Conservation (phyloP, 2,329 filamentous ascomycete genomes). For the Zalaria obscura region DNA sequence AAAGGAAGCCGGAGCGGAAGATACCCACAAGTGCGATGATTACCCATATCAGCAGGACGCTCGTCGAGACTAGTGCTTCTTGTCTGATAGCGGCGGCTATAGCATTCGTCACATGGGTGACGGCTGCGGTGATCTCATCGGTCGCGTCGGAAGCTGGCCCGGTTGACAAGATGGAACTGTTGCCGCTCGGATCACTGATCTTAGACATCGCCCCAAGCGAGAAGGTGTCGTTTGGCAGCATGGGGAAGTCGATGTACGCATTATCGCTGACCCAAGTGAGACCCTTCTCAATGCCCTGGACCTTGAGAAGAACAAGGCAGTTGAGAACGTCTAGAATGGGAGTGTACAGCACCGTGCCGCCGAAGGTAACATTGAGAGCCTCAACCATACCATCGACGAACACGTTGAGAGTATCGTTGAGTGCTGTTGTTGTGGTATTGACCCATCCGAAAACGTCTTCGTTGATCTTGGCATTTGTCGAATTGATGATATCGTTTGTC, state of each 20-base stretch:
- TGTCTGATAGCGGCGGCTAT: slow-evolving; percentile 55
- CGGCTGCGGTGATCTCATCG: slow-evolving; percentile 68
- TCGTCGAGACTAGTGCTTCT: slow-evolving; percentile 67
- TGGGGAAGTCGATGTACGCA: slow-evolving; percentile 68
- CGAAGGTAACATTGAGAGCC: slow-evolving; percentile 64
- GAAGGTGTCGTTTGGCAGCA: slow-evolving; percentile 68
- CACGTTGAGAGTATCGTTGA: slow-evolving; percentile 73
- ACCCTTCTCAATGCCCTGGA: slow-evolving; percentile 70
- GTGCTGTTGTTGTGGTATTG: slow-evolving; percentile 62
- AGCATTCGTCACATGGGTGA: slow-evolving; percentile 53
- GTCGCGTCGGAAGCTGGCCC: slow-evolving; percentile 53
- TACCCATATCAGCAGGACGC: slow-evolving; percentile 63
- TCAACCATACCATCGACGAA: slow-evolving; percentile 68
- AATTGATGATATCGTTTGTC: slow-evolving; percentile 57
- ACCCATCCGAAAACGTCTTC: slow-evolving; percentile 77
- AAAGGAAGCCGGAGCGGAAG: slow-evolving; percentile 47
- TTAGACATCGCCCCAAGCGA: slow-evolving; percentile 57
- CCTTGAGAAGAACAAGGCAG: slow-evolving; percentile 79
- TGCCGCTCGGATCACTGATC: slow-evolving; percentile 34
- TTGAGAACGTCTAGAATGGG: slow-evolving; percentile 68
- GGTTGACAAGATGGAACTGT: slow-evolving; percentile 62
- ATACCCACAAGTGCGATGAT: slow-evolving; percentile 64
- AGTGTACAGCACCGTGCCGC: slow-evolving; percentile 63
- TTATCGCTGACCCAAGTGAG: slow-evolving; percentile 90
- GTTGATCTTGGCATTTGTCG: slow-evolving; percentile 62